Evolutionary conservation across 129 eudicot species (phyloP), one percentile per base, ranked within the genome.

Genomic region (Flaveria robusta): DNA sequence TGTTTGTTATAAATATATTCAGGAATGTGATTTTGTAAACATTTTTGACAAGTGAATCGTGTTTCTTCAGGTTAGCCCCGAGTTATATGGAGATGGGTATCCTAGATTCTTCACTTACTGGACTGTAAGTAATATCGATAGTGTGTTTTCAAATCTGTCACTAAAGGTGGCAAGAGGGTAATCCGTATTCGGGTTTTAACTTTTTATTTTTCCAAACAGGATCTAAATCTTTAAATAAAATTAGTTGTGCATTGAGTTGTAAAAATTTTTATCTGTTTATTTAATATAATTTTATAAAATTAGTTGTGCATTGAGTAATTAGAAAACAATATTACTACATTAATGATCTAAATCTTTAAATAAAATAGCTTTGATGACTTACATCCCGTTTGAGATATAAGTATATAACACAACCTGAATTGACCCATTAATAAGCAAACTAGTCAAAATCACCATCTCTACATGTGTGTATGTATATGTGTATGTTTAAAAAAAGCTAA

Each of bases 21-120:
- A 13, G 6, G 5, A 34, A 5, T 43, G 49, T 62, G 55, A 26
- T 64, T 41, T 50, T 49, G 41, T 46, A 63, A 56, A 64, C 23
- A 13, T 60, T 4, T 60, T 78, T 64, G 26, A 66, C 23, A n/a
- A 52, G 20, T 52, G 24, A 24, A 54, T 26, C 41, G 23, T 71
- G 18, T 13, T 43, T 74, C 22, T 74, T 65, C 98, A 94, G 99
- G 96, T 89, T 64, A 94, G 96, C 83, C 99, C 99, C 6, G 97
- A 86, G 69, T 74, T 94, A 71, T 94, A 91, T 50, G 99, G 99
- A 67, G 99, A 94, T 78, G 83, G 86, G 74, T 86, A 81, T 69
- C 99, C 99, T 14, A 89, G 99, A 76, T 94, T 94, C 79, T 94
- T 94, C 80, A 91, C 97, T 41, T 94, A 94, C 62, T 94, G 99